A percentile compares a stretch with the other conserved stretches of the same genome.
These are phyloP conservation scores for Yamadazyma spencermartinsiae DNA, from an alignment of 1,139 yeast species.

Conservation along the genomic window DNA sequence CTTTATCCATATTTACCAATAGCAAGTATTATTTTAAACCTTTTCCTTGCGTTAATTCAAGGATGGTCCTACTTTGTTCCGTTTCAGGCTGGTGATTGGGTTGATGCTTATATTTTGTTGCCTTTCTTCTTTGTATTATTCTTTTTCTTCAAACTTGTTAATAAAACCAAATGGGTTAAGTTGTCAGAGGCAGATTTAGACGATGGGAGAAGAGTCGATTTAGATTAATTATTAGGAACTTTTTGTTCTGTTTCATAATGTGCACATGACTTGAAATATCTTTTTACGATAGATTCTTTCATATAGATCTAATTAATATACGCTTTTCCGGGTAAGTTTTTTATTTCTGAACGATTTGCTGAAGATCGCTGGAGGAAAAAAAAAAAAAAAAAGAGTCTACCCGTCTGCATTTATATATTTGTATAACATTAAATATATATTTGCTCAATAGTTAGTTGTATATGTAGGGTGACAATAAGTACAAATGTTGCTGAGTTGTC, in stretches of 20 bases:
- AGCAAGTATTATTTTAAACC: conserved; percentile 50
- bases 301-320: too few species aligned
- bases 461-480: too few species aligned
- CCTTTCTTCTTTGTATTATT: conserved; percentile 52
- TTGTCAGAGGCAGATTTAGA: conserved; percentile 48
- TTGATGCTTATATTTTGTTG: conserved; percentile 63
- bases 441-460: too few species aligned
- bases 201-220: conserved; percentile 38
- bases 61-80: conserved; percentile 71
- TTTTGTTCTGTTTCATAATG: not conserved
- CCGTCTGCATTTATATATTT: not conserved
- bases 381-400: too few species aligned
- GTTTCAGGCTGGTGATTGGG: conserved; percentile 58
- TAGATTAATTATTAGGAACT: conserved; percentile 19
- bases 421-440: not conserved
- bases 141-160: conserved; percentile 33
- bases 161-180: conserved; percentile 45
- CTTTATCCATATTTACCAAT: conserved; percentile 56
- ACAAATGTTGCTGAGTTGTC: too few species aligned
- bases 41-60: conserved; percentile 60
- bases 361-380: not conserved
- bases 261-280: too few species aligned
- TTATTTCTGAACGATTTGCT: not conserved
- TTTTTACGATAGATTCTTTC: too few species aligned
- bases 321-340: conserved; percentile 3